phyloP scores from a whole-genome alignment of 208 protist genomes.

The Wallacemonas collosoma region DNA sequence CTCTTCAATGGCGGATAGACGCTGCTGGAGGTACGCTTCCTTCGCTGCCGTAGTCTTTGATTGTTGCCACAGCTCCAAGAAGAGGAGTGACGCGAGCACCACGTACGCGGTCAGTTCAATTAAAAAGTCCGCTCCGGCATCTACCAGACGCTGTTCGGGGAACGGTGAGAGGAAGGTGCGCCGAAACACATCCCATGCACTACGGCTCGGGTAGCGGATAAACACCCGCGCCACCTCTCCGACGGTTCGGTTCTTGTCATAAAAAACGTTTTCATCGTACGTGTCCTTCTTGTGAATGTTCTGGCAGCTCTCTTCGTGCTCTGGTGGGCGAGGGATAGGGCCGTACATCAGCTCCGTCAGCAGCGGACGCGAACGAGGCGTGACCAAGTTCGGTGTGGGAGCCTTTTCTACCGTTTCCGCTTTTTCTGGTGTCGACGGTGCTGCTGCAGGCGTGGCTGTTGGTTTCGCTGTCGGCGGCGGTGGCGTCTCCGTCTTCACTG shows the following conservation, averaged over 20 bases:
- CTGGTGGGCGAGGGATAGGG: constrained; percentile 29
- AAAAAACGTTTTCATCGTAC: constrained; percentile 60
- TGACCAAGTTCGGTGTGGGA: constrained; percentile 35
- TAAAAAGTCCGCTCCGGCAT: constrained; percentile 74
- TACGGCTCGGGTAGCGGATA: constrained; percentile 68
- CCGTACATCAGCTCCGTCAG: constrained; percentile 63
- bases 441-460: background rate
- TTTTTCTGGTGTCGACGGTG: constrained; percentile 4
- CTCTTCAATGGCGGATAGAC: constrained; percentile 68
- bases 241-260: constrained; percentile 41
- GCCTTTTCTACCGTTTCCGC: constrained; percentile 3
- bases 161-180: constrained; percentile 68
- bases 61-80: constrained; percentile 64
- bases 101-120: constrained; percentile 80
- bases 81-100: constrained; percentile 61
- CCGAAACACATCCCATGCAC: constrained; percentile 73
- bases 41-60: constrained; percentile 50
- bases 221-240: constrained; percentile 68
- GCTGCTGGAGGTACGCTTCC: constrained; percentile 54
- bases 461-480: constrained; percentile 10
- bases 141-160: constrained; percentile 72
- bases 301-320: constrained; percentile 21
- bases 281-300: constrained; percentile 27
- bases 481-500: background rate
- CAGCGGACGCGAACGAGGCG: constrained; percentile 74